These are phyloP conservation scores for Helicostylum pulchrum DNA, from an alignment of 192 early-diverging fungal species.

Conservation along the genomic window DNA sequence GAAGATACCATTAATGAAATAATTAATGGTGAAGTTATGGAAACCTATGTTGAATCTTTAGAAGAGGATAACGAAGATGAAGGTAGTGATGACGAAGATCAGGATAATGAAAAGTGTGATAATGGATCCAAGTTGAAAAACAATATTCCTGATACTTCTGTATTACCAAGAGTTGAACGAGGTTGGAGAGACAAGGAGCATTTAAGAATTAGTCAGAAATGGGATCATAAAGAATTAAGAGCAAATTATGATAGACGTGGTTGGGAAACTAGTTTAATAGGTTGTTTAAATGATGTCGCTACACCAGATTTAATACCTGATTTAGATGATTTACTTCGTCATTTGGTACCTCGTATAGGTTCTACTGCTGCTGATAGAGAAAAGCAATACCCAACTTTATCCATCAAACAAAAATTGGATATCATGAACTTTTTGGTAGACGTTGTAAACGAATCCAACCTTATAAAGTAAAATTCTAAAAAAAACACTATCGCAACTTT, in stretches of 20 bases:
- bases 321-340: slow-evolving; percentile 41
- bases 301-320: slow-evolving; percentile 43
- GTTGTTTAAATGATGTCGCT: slow-evolving; percentile 51
- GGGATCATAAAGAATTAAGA: slow-evolving; percentile 47
- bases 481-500: neutral
- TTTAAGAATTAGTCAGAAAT: slow-evolving; percentile 38
- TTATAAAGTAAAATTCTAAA: slow-evolving; percentile 27
- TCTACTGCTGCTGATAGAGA: slow-evolving; percentile 28
- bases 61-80: slow-evolving; percentile 3
- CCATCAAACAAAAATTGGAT: slow-evolving; percentile 21
- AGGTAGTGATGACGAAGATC: neutral
- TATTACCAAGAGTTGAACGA: slow-evolving; percentile 3
- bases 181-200: slow-evolving; percentile 24
- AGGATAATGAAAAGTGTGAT: neutral
- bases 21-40: slow-evolving; percentile 20
- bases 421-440: slow-evolving; percentile 29
- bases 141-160: no score
- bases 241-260: slow-evolving; percentile 37
- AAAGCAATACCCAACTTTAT: slow-evolving; percentile 22
- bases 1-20: slow-evolving; percentile 22
- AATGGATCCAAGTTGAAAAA: neutral
- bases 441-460: slow-evolving; percentile 28
- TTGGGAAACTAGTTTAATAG: slow-evolving; percentile 47
- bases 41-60: slow-evolving; percentile 18
- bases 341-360: slow-evolving; percentile 27